These are phyloP conservation scores for Saprolegnia diclina DNA, from an alignment of 352 stramenopile genomes.

Conservation along the genomic window DNA sequence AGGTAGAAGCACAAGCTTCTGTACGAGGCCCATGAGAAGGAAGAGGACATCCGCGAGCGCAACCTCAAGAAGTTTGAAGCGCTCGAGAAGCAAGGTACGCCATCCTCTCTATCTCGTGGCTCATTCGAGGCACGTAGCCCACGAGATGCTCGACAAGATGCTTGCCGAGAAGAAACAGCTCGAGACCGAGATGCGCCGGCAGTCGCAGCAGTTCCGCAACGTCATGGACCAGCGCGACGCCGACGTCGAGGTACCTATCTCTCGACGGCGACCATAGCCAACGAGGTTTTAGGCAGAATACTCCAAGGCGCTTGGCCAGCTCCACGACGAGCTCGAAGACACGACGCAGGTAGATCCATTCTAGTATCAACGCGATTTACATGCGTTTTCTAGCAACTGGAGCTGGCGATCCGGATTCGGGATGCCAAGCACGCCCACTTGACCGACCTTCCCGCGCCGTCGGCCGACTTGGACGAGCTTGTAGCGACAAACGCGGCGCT, in stretches of 20 bases:
- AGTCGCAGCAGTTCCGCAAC: constrained; percentile 26
- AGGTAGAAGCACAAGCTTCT: constrained; percentile 13
- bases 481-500: background rate
- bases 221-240: constrained; percentile 20
- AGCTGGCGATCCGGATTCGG: constrained; percentile 2
- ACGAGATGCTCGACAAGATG: constrained; percentile 19
- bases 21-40: constrained; percentile 15
- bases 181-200: constrained; percentile 12
- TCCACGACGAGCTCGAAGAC: constrained; percentile 18
- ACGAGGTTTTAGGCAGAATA: constrained; percentile 26
- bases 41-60: constrained; percentile 14
- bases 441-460: constrained; percentile 3
- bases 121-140: constrained; percentile 7
- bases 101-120: background rate
- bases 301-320: constrained; percentile 1
- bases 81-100: constrained; percentile 17
- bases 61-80: constrained; percentile 15
- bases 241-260: constrained; percentile 12
- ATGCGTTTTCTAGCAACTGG: constrained; percentile 18
- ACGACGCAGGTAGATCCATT: constrained; percentile 11
- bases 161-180: constrained; percentile 23
- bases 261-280: no score
- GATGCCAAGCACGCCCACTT: constrained; percentile 8
- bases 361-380: no score
- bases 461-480: background rate